Evolutionary conservation across 2,329 filamentous ascomycete genomes (phyloP).

Genomic region (Neocatenulostroma microsporum): DNA sequence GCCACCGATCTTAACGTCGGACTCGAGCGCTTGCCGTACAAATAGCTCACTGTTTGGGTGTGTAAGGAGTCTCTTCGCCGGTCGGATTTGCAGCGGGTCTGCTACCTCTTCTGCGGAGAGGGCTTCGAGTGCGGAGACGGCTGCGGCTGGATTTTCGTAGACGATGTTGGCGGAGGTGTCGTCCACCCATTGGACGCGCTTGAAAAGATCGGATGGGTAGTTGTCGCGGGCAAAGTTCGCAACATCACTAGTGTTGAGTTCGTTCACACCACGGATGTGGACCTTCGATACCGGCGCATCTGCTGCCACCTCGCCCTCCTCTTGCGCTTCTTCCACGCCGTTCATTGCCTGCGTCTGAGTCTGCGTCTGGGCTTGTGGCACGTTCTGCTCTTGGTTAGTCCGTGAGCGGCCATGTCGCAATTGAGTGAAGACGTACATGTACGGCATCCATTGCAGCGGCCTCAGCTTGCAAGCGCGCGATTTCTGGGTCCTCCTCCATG

Average conservation of each 20-base stretch:
- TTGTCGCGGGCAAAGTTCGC: conserved; percentile 60
- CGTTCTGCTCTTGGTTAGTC: conserved; percentile 13
- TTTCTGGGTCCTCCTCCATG: conserved; percentile 22
- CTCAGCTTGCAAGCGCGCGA: conserved; percentile 26
- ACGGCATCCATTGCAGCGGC: conserved; percentile 22
- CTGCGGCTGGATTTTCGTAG: conserved; percentile 53
- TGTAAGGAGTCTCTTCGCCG: conserved; percentile 60
- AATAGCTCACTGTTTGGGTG: conserved; percentile 63
- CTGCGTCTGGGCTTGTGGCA: too few relatives aligned
- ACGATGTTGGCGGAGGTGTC: conserved; percentile 83
- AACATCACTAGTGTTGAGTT: conserved; percentile 72
- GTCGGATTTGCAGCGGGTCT: conserved; percentile 53
- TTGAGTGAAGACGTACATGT: conserved; percentile 7
- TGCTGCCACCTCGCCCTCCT: conserved; percentile 27
- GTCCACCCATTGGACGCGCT: conserved; percentile 85
- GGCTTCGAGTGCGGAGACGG: conserved; percentile 46
- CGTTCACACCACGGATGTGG: conserved; percentile 77
- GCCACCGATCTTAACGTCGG: conserved; percentile 77
- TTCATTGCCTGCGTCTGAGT: conserved; percentile 20
- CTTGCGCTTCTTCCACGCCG: conserved; percentile 22
- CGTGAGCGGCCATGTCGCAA: neutral
- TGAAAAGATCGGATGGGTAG: conserved; percentile 46
- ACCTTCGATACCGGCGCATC: conserved; percentile 51
- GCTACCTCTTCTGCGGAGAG: conserved; percentile 35
- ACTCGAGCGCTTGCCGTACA: conserved; percentile 63